These are phyloP conservation scores for Phyllostachys edulis DNA, from an alignment of 176 grass and related monocot species.

Conservation along the genomic window DNA sequence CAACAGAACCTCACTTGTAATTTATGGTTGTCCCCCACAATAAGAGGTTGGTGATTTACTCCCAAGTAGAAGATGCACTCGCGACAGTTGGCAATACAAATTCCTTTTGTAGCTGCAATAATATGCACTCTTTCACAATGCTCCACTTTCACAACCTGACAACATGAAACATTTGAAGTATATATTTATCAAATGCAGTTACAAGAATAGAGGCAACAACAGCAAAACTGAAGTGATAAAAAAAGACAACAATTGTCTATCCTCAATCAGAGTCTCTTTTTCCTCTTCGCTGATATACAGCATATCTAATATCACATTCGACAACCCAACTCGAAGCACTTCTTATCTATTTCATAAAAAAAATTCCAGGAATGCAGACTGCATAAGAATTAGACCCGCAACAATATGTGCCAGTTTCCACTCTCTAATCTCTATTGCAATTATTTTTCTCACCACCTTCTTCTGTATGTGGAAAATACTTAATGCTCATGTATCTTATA, in stretches of 20 bases:
- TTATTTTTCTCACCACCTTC: not conserved
- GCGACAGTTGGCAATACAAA: slow-evolving; percentile 93
- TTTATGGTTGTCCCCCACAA: slow-evolving; percentile 98
- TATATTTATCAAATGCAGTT: slow-evolving; percentile 16
- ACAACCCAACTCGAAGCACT: not conserved
- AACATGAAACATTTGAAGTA: slow-evolving; percentile 26
- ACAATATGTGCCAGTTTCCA: not conserved
- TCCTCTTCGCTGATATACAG: not conserved
- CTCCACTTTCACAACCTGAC: slow-evolving; percentile 87
- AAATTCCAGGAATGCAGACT: not conserved
- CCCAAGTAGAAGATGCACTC: slow-evolving; percentile 95
- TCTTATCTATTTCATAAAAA: not conserved
- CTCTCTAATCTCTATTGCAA: slow-evolving; percentile 5
- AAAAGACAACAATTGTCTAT: not conserved
- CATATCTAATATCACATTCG: not conserved
- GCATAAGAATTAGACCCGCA: not conserved
- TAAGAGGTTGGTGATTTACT: slow-evolving; percentile 83
- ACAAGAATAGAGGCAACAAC: not conserved
- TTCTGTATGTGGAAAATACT: not conserved
- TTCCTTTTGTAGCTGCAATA: slow-evolving; percentile 82
- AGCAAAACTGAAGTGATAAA: not conserved
- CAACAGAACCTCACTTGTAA: slow-evolving; percentile 62
- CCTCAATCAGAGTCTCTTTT: not conserved
- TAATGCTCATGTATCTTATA: not conserved
- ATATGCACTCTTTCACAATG: slow-evolving; percentile 98